Base-by-base conservation (phyloP, 192 early-diverging fungal species). In the Coemansia sp. region DNA sequence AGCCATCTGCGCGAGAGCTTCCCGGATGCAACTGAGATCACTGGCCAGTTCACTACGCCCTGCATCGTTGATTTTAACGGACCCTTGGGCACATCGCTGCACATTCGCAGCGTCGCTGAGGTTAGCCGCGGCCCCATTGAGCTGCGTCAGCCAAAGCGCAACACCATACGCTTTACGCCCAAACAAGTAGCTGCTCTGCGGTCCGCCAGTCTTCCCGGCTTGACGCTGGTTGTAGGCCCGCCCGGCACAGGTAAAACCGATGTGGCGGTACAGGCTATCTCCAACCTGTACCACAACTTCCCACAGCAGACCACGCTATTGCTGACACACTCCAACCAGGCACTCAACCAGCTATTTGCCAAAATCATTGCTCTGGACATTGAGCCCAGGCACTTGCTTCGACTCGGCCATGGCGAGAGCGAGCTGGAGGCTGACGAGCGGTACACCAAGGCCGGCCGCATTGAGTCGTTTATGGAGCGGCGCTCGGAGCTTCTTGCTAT, bases 161-260 rank as follows among this genome's bases (percentile, higher is more conserved):
- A 96, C 64, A 41, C 66, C 5, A 70, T 98, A n/a, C 64, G 67
- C 38, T 98, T 97, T 60, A 98, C 96, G 4, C 78, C 88, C 0
- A 75, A 82, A 14, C 86, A 97, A 81, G 88, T 84, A 10, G 82
- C 84, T 32, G 91, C 95, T 0, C 95, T 99, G 59, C 78, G 77
- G 34, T 80, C 92, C n/a, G 94, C 93, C 38, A 77, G 78, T 23
- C 88, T 83, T 15, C 86, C 81, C 5, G 97, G 97, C 1, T 72
- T 99, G 24, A 93, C 94, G 4, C 62, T 99, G 70, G 78, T 98
- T 4, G 94, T 97, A 22, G 97, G 97, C 23, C 95, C 97, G 46
- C 97, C 97, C 9, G 97, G 97, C 36, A 95, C 97, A 6, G 97
- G 97, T 39, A 99, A 99, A 65, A 98, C 95, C 1, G 94, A 97